Evolutionary conservation across 116 monocot species (phyloP), one percentile per base, ranked within the genome.

Genomic region (Dioscorea cayenensis): DNA sequence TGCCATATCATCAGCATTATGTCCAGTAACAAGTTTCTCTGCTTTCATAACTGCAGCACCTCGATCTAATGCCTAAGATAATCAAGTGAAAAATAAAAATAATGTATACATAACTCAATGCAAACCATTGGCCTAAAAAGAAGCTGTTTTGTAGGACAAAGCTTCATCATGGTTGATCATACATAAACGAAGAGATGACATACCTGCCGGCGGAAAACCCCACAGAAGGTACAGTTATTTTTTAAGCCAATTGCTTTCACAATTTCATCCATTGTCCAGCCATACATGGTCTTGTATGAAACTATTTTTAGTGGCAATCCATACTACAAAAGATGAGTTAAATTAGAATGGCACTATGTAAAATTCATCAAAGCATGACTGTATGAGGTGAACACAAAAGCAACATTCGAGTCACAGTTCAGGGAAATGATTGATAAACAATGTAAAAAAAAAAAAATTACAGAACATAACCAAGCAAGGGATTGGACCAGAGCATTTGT

Each of bases 261-360:
- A 69, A 99, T 99, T 66, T 99, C 99, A 82, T 99, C 99, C 99
- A 99, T 99, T 62, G 99, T 99, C 99, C 99, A 99, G n/a, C 91
- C 91, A 85, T 99, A 99, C 55, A 99, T 73, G 70, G 86, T 91
- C 78, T 91, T 99, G 83, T 94, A 99, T 2, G 99, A 99, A 68
- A 99, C 94, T 37, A 99, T 77, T 77, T 91, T 94, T 59, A 99
- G 77, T 28, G 94, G 99, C 77, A 99, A 75, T 11, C 99, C 99
- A 82, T 99, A 99, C 99, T 99, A 62, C 60, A 72, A 19, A 50
- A 16, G 17, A 16, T 5, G 66, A 48, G 60, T 8, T 28, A 19
- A n/a, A 29, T 35, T 4, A 55, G 61, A 27, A 66, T 18, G 61
- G 17, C n/a, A 23, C 36, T 21, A 36, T 13, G 9, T 27, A 51